Percentiles rank a stretch among this genome's conserved stretches.
Conservation (phyloP, 2,329 filamentous ascomycete species). For the Aspergillus aculeatus region DNA sequence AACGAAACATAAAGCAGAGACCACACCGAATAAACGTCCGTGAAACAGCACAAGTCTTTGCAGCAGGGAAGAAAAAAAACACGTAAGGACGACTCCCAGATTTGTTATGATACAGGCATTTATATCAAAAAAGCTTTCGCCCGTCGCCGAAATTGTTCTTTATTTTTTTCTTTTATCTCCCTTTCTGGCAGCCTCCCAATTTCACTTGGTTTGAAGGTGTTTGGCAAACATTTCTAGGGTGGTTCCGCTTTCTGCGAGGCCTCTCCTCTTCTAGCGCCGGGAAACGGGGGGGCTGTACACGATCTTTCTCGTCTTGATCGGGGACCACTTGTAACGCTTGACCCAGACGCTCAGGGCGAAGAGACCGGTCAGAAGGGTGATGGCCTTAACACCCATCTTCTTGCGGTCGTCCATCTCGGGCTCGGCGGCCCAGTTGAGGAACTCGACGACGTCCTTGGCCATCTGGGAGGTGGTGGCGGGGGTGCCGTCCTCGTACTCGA, state of each 20-base stretch:
- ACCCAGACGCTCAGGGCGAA: slow-evolving; percentile 92
- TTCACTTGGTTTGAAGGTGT: not conserved
- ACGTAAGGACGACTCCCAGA: slow-evolving; percentile 21
- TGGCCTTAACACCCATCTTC: slow-evolving; percentile 98
- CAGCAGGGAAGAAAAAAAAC: slow-evolving; percentile 26
- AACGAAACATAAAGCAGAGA: slow-evolving; percentile 36
- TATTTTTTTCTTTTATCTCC: not conserved
- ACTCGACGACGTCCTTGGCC: slow-evolving; percentile 99
- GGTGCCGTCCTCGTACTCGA: slow-evolving; percentile 97
- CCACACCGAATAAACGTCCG: slow-evolving; percentile 23
- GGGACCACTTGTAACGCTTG: slow-evolving; percentile 99
- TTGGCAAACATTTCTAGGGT: slow-evolving; percentile 29
- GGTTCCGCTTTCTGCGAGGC: slow-evolving; percentile 20
- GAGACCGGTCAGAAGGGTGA: slow-evolving; percentile 74
- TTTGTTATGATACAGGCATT: slow-evolving; percentile 23
- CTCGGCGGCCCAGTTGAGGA: slow-evolving; percentile 98
- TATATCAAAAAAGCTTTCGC: slow-evolving; percentile 20
- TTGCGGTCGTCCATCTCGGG: slow-evolving; percentile 99
- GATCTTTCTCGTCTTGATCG: slow-evolving; percentile 93
- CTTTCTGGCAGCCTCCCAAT: not conserved
- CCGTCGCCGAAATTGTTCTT: not conserved
- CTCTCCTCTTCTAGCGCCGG: slow-evolving; percentile 30
- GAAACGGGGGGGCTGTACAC: slow-evolving; percentile 72
- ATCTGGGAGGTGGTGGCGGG: slow-evolving; percentile 95
- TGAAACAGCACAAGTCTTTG: not conserved